Evolutionary conservation across 768 basidiomycete genomes (phyloP), one percentile per base, ranked within the genome.

Genomic region (Tulasnella sp.): DNA sequence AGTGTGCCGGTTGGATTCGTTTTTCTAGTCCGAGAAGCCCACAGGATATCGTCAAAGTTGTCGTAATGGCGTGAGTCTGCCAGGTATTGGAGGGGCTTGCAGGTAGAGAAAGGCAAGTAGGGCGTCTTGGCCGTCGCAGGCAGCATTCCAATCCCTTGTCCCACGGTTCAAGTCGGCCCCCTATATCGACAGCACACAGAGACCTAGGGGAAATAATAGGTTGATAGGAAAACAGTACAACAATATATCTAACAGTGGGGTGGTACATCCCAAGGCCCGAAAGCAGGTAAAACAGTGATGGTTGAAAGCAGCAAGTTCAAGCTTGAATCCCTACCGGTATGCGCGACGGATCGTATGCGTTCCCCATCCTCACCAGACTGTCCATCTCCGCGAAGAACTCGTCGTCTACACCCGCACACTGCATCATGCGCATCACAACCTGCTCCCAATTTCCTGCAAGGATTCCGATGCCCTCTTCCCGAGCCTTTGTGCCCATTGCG

Each of bases 331-430:
- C 54, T 58, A 58, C 54, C 54, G 54, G 54, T 58, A 58, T 25
- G 54, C 54, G 54, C 54, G 29, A 58, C 54, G 40, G 37, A 17
- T 76, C 74, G 39, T 76, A 76, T 1, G 67, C 74, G 38, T 76
- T 76, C 14, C 87, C 91, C 25, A 94, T 87, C 78, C 93, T 85
- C 69, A 89, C 87, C 58, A 94, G 84, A 81, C 92, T 94, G 79
- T 93, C 93, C 83, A 94, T 81, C 83, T 94, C 93, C 36, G 86
- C 83, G 80, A 94, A 94, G 86, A 92, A 86, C 15, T 90, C 85
- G 42, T 87, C 87, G 82, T 95, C 93, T 52, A 79, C 76, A 78
- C 77, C 77, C 34, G 93, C 92, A 58, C 89, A 85, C 25, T 40
- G 42, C 81, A 87, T 84, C 87, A 91, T 87, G 84, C 93, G 83